phyloP scores from a whole-genome alignment of 345 rosid genomes.

The Melaleuca quinquenervia region DNA sequence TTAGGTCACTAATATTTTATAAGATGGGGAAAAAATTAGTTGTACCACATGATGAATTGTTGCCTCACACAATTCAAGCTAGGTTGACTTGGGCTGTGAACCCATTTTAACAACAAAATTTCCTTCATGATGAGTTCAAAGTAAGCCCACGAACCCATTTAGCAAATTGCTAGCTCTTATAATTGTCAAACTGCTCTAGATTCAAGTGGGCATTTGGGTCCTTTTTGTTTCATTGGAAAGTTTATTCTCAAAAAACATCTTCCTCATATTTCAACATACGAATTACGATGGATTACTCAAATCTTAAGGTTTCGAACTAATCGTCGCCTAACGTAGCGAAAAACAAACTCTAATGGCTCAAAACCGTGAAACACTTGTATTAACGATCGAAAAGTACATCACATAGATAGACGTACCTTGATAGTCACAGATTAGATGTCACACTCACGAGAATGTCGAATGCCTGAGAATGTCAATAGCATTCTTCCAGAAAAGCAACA shows the following conservation, averaged over 20 bases:
- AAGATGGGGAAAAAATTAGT: neutral
- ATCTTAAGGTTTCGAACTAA: no score
- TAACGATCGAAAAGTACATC: no score
- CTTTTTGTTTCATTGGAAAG: neutral
- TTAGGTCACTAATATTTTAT: neutral
- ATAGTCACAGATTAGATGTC: no score
- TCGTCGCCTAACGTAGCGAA: no score
- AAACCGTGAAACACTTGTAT: no score
- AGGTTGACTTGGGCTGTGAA: neutral
- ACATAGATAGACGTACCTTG: no score
- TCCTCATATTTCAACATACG: neutral
- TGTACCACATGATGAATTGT: neutral
- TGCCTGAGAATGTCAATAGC: no score
- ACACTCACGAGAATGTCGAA: no score
- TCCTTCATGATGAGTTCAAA: neutral
- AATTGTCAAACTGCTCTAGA: neutral
- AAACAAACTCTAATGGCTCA: no score
- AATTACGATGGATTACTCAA: no score
- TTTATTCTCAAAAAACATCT: neutral
- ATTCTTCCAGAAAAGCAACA: no score
- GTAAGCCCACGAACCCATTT: neutral
- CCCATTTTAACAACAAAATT: neutral
- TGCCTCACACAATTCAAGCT: neutral
- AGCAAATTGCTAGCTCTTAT: neutral
- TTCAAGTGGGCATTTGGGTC: neutral